These are phyloP conservation scores for Telopea speciosissima DNA, from an alignment of 177 flowering plant species.

Conservation along the genomic window DNA sequence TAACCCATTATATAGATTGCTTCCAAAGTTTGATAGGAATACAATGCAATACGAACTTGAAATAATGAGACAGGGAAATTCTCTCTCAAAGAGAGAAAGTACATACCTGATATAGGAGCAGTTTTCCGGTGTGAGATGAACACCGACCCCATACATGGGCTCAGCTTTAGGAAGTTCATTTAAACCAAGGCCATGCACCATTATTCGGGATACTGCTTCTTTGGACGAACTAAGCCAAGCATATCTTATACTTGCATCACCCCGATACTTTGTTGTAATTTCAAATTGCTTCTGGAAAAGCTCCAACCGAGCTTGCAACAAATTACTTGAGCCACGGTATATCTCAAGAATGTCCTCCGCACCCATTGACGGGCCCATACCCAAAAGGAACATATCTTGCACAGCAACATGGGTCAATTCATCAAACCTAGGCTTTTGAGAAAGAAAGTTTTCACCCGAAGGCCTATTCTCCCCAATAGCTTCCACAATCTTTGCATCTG, in stretches of 20 bases:
- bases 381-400: constrained; percentile 36
- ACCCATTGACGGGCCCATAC: constrained; percentile 28
- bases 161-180: constrained; percentile 27
- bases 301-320: constrained; percentile 39
- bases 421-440: constrained; percentile 10
- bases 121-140: constrained; percentile 56
- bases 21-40: no score
- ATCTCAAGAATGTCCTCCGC: constrained; percentile 39
- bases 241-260: constrained; percentile 67
- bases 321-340: constrained; percentile 21
- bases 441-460: constrained; percentile 13
- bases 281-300: constrained; percentile 72
- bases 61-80: not conserved
- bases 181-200: constrained; percentile 63
- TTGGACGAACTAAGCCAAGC: constrained; percentile 80
- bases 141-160: constrained; percentile 57
- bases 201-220: constrained; percentile 32
- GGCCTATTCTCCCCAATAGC: constrained; percentile 24
- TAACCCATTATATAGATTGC: no score
- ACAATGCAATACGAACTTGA: no score
- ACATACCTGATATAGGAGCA: constrained; percentile 51
- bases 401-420: constrained; percentile 33
- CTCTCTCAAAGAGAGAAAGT: not conserved
- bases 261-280: constrained; percentile 48
- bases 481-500: constrained; percentile 23